These are phyloP conservation scores for Backusella circina DNA, from an alignment of 192 early-diverging fungal species.

Conservation along the genomic window DNA sequence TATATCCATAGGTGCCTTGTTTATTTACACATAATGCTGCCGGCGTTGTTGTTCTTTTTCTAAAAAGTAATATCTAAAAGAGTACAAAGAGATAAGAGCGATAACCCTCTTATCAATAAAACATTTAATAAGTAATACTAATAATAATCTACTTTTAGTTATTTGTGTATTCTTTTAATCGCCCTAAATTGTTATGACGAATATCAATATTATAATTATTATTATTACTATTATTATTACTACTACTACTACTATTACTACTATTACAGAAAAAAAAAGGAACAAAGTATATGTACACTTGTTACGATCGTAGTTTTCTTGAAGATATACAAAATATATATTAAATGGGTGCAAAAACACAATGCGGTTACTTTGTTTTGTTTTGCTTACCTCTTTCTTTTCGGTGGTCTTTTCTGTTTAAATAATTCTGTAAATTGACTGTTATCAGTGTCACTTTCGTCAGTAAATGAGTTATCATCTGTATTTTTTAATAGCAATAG, in stretches of 20 bases:
- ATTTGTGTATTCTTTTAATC: not conserved
- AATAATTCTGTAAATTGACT: not conserved
- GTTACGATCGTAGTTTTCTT: not conserved
- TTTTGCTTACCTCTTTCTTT: not conserved
- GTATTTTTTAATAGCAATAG: not conserved
- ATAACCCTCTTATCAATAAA: not conserved
- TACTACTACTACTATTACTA: not conserved
- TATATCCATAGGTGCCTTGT: not conserved
- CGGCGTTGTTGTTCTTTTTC: not conserved
- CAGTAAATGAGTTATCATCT: not conserved
- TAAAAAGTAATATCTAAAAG: not conserved
- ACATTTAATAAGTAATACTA: not conserved
- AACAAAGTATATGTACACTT: not conserved
- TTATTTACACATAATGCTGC: not conserved
- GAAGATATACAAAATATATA: not conserved
- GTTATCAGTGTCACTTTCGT: not conserved
- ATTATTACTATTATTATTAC: not conserved
- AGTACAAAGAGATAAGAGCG: not conserved
- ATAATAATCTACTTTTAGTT: not conserved
- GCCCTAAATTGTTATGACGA: not conserved
- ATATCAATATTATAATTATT: not conserved
- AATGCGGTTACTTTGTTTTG: not conserved
- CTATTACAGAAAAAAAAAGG: not conserved
- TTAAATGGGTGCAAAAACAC: not conserved
- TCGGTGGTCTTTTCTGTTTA: not conserved